Base-by-base conservation (phyloP, 306 rosid species). In the Quercus ilex region DNA sequence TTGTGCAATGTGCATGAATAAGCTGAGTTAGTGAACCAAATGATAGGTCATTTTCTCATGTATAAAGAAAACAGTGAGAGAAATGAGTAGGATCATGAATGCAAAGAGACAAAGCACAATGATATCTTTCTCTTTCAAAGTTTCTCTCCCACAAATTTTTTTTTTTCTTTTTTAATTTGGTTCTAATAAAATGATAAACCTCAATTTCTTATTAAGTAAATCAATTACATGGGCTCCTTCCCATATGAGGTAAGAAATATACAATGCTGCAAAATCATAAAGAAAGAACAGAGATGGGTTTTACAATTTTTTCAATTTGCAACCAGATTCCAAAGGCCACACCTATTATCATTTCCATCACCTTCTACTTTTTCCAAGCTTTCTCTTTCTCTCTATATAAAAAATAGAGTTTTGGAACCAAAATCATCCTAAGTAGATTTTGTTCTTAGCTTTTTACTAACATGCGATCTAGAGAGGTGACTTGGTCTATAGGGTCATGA, bases 401-500 rank as follows among this genome's bases (percentile, higher is more conserved):
- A 59, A 49, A 74, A 80, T 65, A 71, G 73, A 80, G 84, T 74
- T 76, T 76, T 87, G 92, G 90, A 83, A 79, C 90, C 90, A 86
- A 84, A 87, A 87, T 84, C 80, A 90, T 89, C 86, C 65, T 62
- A 69, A 83, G 74, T 55, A 82, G 97, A 93, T 91, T 30, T 87
- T 80, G 85, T 78, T 89, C 85, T 73, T 57, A 81, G 86, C 91
- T 90, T 91, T 92, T 90, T 56, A 78, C 86, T 2, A 86, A 93
- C 94, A 91, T 84, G 82, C 76, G 82, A 90, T 91, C 91, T 85
- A 77, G 71, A 82, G 81, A 79, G 81, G 80, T 83, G 88, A 87
- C 84, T 85, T 78, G 85, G 87, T 90, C 97, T 90, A 82, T 88
- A 46, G 77, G 72, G 85, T 83, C 84, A 92, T 91, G 90, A 92